These are phyloP conservation scores for Aleurites moluccanus DNA, from an alignment of 441 rosid species.

Conservation along the genomic window DNA sequence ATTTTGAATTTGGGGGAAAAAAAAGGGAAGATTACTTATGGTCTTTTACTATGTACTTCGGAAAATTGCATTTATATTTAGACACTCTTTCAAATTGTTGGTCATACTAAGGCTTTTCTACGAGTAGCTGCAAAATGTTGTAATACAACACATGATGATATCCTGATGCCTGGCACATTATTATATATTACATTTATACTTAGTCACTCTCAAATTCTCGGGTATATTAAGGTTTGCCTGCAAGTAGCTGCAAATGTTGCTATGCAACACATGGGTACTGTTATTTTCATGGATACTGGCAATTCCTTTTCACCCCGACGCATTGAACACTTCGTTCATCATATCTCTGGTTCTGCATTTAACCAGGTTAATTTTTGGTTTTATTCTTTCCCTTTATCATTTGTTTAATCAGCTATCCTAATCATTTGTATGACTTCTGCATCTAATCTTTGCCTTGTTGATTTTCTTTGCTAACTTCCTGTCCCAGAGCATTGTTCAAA, in stretches of 20 bases:
- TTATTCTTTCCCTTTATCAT: not conserved
- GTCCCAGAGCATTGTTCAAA: slow-evolving; percentile 34
- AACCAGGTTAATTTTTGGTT: slow-evolving; percentile 32
- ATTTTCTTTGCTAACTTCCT: slow-evolving; percentile 12
- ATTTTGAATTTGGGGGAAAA: not conserved
- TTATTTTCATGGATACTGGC: slow-evolving; percentile 71
- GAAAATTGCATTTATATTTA: not conserved
- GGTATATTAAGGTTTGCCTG: slow-evolving; percentile 57
- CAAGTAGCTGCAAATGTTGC: slow-evolving; percentile 62
- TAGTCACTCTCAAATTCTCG: slow-evolving; percentile 17
- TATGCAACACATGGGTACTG: slow-evolving; percentile 42
- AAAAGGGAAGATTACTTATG: not conserved
- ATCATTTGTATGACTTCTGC: not conserved
- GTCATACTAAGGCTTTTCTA: slow-evolving; percentile 56
- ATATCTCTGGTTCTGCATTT: slow-evolving; percentile 33
- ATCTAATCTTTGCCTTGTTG: slow-evolving; percentile 9
- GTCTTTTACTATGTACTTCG: not conserved
- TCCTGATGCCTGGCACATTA: not conserved
- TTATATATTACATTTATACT: not conserved
- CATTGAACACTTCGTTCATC: slow-evolving; percentile 46
- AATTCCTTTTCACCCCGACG: slow-evolving; percentile 80
- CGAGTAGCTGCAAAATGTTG: slow-evolving; percentile 53
- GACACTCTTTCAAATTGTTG: slow-evolving; percentile 17
- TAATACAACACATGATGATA: slow-evolving; percentile 35
- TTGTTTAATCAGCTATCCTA: slow-evolving; percentile 4